A percentile compares a stretch with the other conserved stretches of the same genome.
Conservation (phyloP, 2,329 filamentous ascomycete species). For the Leptographium lundbergii region DNA sequence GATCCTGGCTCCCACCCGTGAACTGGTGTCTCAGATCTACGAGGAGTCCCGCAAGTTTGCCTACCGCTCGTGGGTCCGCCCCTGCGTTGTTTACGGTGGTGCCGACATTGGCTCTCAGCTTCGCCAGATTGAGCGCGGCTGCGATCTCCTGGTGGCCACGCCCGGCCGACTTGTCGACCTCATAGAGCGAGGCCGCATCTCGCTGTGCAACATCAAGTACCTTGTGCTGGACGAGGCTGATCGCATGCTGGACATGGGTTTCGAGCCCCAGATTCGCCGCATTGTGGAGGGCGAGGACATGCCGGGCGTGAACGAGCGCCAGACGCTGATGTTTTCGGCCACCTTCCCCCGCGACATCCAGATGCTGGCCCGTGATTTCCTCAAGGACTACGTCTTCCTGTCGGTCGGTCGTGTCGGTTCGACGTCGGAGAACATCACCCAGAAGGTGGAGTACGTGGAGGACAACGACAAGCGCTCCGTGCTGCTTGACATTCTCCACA, state of each 20-base stretch:
- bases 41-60: conserved; percentile 97
- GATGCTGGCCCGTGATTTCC: conserved; percentile 96
- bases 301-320: conserved; percentile 69
- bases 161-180: conserved; percentile 95
- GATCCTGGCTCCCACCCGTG: conserved; percentile 92
- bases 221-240: conserved; percentile 97
- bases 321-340: conserved; percentile 99
- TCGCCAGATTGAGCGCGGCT: conserved; percentile 93
- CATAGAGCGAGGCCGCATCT: conserved; percentile 97
- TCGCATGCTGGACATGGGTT: conserved; percentile 99
- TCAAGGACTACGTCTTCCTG: conserved; percentile 98
- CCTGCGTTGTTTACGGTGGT: conserved; percentile 97
- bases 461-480: conserved; percentile 95
- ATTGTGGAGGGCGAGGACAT: conserved; percentile 99
- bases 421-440: conserved; percentile 99
- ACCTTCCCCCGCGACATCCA: conserved; percentile 99
- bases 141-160: conserved; percentile 92
- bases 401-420: conserved; percentile 97
- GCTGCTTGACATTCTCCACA: conserved; percentile 93
- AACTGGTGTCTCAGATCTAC: conserved; percentile 97
- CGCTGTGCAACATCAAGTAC: conserved; percentile 97
- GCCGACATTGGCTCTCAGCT: conserved; percentile 97
- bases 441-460: conserved; percentile 95
- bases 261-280: conserved; percentile 97
- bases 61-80: conserved; percentile 97